A percentile compares a stretch with the other conserved stretches of the same genome.
Evolutionary conservation across 345 rosid species (phyloP).

Genomic region (Ailanthus altissimus): DNA sequence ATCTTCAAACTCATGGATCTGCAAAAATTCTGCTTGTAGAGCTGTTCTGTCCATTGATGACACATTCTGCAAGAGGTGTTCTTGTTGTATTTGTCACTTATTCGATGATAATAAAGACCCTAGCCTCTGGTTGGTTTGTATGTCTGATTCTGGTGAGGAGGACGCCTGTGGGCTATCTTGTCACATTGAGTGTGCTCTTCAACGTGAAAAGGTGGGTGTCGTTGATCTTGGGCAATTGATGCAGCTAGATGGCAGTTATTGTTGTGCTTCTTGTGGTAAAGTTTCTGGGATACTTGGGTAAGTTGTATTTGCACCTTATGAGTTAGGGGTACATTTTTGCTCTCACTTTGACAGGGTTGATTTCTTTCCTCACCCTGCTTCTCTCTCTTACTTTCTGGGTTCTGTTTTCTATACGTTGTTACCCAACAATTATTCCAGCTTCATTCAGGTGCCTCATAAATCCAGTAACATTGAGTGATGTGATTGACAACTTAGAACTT

Average conservation of each 20-base stretch:
- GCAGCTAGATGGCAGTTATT: conserved; percentile 86
- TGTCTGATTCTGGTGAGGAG: conserved; percentile 52
- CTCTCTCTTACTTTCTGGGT: conserved; percentile 11
- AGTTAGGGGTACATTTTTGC: background rate
- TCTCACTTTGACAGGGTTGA: background rate
- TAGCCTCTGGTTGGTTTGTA: conserved; percentile 77
- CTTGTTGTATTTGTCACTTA: conserved; percentile 88
- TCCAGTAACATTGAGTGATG: background rate
- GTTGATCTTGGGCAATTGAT: conserved; percentile 77
- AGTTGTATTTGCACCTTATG: conserved; percentile 30
- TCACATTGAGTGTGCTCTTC: conserved; percentile 93
- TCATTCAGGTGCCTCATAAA: background rate
- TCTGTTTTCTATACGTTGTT: background rate
- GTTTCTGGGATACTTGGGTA: conserved; percentile 91
- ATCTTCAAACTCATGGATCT: conserved; percentile 59
- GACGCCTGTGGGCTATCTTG: conserved; percentile 91
- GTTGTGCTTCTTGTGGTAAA: conserved; percentile 97
- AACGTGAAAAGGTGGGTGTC: conserved; percentile 77
- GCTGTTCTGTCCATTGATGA: conserved; percentile 62
- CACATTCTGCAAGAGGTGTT: conserved; percentile 92
- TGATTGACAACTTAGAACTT: conserved; percentile 9
- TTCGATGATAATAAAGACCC: conserved; percentile 93
- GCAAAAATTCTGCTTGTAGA: conserved; percentile 71
- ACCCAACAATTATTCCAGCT: background rate
- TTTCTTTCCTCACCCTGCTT: background rate